Evolutionary conservation across 305 asterid species (phyloP).

Genomic region (Solanum hybrid): DNA sequence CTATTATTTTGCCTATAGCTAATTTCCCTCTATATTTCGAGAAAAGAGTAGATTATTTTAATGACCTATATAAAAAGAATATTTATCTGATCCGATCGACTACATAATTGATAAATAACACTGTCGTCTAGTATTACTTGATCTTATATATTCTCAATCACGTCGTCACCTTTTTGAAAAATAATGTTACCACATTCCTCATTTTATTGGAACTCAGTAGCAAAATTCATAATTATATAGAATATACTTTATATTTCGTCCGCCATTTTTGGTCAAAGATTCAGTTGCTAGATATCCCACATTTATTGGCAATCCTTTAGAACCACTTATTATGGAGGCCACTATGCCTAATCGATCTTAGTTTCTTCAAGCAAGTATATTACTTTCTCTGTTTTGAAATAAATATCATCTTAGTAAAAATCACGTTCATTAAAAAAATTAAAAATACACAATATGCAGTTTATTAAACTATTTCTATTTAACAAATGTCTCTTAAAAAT

Average conservation of each 20-base stretch:
- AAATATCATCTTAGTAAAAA: too few species aligned
- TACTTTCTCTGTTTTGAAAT: neutral
- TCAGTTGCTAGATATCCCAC: neutral
- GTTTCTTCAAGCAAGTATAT: neutral
- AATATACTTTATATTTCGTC: neutral
- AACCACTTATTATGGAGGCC: neutral
- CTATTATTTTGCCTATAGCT: neutral
- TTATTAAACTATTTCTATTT: rapidly evolving
- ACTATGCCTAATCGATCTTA: neutral
- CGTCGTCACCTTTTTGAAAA: neutral
- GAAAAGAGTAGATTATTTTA: neutral
- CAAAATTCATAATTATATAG: neutral
- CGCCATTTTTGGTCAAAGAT: constrained; percentile 12
- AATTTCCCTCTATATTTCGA: neutral
- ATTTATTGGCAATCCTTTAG: neutral
- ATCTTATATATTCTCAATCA: neutral
- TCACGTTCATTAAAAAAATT: too few species aligned
- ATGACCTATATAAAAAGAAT: neutral
- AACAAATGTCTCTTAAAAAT: too few species aligned
- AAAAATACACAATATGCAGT: too few species aligned
- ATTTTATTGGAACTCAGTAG: neutral
- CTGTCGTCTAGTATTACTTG: neutral
- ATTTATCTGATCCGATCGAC: neutral
- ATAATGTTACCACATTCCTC: neutral
- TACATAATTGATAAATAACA: neutral